These are phyloP conservation scores for Quercus dentata DNA, from an alignment of 306 rosid species.

Conservation along the genomic window DNA sequence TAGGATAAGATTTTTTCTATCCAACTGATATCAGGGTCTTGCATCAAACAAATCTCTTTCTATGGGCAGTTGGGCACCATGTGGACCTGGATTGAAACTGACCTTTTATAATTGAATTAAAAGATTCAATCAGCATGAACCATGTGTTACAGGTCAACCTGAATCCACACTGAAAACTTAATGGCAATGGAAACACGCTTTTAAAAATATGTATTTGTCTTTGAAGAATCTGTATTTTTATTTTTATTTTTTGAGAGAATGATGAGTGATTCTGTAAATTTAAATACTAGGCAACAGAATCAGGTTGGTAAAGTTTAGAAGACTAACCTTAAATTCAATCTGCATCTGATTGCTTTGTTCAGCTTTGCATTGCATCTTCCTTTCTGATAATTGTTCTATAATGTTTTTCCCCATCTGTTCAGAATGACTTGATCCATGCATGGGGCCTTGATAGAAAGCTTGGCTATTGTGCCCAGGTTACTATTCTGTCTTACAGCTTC, in stretches of 20 bases:
- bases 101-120: background rate
- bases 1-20: too few species aligned
- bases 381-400: constrained; percentile 15
- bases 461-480: constrained; percentile 95
- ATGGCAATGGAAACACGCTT: background rate
- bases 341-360: background rate
- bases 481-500: constrained; percentile 11
- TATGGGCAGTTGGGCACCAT: too few species aligned
- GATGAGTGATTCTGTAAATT: background rate
- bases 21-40: too few species aligned
- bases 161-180: background rate
- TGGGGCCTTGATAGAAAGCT: constrained; percentile 92
- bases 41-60: too few species aligned
- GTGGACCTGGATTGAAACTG: background rate
- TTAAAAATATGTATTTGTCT: background rate
- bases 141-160: background rate
- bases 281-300: background rate
- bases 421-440: constrained; percentile 96
- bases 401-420: constrained; percentile 25
- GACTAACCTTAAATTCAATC: background rate
- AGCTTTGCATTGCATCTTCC: constrained; percentile 3
- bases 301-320: background rate
- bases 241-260: too few species aligned
- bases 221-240: background rate
- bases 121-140: background rate